Evolutionary conservation across 768 basidiomycete genomes (phyloP), one percentile per base, ranked within the genome.

Genomic region (Mycena belliarum): DNA sequence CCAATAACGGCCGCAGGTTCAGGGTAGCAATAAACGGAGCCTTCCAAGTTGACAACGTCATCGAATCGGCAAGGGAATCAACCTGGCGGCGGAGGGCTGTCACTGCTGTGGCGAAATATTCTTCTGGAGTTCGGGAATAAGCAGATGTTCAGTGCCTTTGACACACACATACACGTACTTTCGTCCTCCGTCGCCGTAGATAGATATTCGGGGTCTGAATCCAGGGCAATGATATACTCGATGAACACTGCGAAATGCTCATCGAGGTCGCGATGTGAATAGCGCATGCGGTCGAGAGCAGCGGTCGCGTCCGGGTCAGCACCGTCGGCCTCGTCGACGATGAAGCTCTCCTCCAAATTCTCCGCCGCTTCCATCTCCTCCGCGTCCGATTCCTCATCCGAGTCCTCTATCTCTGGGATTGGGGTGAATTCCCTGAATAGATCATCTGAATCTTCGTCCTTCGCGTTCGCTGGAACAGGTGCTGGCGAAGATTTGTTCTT

Each of bases 241-340:
- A 63, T 55, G 38, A 63, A 59, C 9, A 63, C 56, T 8, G 45
- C 55, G 24, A 63, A 60, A 41, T 63, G 54, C 23, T 63, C 58
- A 29, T 60, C 58, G 29, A 63, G 55, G n/a, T 55, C 32, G 38
- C 61, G 61, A 26, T 48, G 35, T 16, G 61, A 47, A 44, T 63
- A 63, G 25, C 61, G 61, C 61, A 63, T 63, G 26, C 42, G 48
- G 29, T 63, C 46, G 6, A 63, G 61, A 1, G 43, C 61, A 11
- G 53, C 57, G 38, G 44, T 51, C 7, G 61, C 57, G 53, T 63
- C 61, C 23, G 41, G 54, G 38, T 59, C 61, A 4, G 21, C 61
- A 25, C 52, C 50, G 21, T 63, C 61, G 21, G 47, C 49, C 23
- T 58, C 57, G 11, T 58, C 61, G 7, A 58, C 52, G 43, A 63